Conservation (phyloP, 2,329 filamentous ascomycete species). For the Sporothrix pseudoabietina region DNA sequence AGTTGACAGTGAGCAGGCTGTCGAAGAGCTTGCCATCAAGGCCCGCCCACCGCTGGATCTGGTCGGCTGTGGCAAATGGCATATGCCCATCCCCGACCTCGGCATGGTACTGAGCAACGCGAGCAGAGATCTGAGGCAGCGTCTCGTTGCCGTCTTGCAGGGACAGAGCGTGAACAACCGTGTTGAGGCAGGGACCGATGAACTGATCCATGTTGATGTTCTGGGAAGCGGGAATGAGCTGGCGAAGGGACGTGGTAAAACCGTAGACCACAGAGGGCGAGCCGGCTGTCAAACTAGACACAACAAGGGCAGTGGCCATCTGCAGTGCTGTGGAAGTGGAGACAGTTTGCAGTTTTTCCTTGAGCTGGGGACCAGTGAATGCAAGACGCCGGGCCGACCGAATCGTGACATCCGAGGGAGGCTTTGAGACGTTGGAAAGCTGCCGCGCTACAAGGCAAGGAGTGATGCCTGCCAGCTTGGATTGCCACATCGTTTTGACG, state of each 20-base stretch:
- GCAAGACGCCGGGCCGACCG: constrained; percentile 25
- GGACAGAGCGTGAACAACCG: constrained; percentile 33
- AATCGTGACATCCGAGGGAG: background rate
- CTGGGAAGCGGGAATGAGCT: constrained; percentile 17
- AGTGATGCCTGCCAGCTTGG: background rate
- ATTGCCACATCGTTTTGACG: constrained; percentile 8
- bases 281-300: background rate
- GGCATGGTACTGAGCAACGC: constrained; percentile 32
- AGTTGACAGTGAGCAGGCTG: constrained; percentile 36
- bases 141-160: constrained; percentile 26
- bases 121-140: constrained; percentile 27
- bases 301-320: background rate
- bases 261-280: constrained; percentile 2
- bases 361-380: constrained; percentile 27
- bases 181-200: constrained; percentile 37
- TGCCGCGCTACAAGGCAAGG: constrained; percentile 3
- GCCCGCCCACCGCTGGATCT: constrained; percentile 36
- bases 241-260: constrained; percentile 11
- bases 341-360: constrained; percentile 23
- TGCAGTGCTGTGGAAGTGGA: background rate
- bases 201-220: constrained; percentile 30
- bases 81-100: constrained; percentile 34
- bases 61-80: constrained; percentile 36
- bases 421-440: background rate
- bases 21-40: constrained; percentile 36